Evolutionary conservation across 768 basidiomycete species (phyloP).

Genomic region (Kwoniella heveanensis): DNA sequence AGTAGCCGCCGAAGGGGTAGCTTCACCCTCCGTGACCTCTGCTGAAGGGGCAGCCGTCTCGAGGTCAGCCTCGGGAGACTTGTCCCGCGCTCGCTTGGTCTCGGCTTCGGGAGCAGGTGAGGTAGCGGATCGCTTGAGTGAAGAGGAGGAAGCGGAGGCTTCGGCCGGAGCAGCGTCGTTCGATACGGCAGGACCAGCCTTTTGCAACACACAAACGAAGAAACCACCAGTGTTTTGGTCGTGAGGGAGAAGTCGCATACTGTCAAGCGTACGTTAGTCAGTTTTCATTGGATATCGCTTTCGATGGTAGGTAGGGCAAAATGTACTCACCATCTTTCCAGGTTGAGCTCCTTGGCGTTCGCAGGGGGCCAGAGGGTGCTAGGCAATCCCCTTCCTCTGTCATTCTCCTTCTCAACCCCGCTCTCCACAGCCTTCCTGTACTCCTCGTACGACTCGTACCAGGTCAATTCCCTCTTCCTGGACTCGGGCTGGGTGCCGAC

Average conservation of each 20-base stretch:
- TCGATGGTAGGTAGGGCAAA: background rate
- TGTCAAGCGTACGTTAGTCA: constrained; percentile 50
- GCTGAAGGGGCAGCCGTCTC: constrained; percentile 18
- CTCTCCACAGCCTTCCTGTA: constrained; percentile 61
- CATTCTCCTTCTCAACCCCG: constrained; percentile 65
- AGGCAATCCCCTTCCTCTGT: constrained; percentile 51
- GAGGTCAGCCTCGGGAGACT: constrained; percentile 17
- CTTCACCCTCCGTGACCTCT: constrained; percentile 15
- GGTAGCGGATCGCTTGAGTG: constrained; percentile 45
- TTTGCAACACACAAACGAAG: constrained; percentile 82
- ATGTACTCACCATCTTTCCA: constrained; percentile 69
- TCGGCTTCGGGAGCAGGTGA: constrained; percentile 30
- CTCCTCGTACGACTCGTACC: constrained; percentile 62
- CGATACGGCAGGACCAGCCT: constrained; percentile 21
- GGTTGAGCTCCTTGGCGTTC: constrained; percentile 64
- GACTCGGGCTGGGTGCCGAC: constrained; percentile 60
- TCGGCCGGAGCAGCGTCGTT: background rate
- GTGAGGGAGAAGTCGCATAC: constrained; percentile 89
- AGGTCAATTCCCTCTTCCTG: constrained; percentile 25
- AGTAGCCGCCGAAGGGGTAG: constrained; percentile 40
- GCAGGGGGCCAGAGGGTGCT: constrained; percentile 76
- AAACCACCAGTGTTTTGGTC: constrained; percentile 96
- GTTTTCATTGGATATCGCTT: background rate
- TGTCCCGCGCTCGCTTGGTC: constrained; percentile 18
- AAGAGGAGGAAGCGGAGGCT: constrained; percentile 13